A percentile compares a stretch with the other conserved stretches of the same genome.
Conservation (phyloP, 768 basidiomycete genomes). For the Vararia minispora region DNA sequence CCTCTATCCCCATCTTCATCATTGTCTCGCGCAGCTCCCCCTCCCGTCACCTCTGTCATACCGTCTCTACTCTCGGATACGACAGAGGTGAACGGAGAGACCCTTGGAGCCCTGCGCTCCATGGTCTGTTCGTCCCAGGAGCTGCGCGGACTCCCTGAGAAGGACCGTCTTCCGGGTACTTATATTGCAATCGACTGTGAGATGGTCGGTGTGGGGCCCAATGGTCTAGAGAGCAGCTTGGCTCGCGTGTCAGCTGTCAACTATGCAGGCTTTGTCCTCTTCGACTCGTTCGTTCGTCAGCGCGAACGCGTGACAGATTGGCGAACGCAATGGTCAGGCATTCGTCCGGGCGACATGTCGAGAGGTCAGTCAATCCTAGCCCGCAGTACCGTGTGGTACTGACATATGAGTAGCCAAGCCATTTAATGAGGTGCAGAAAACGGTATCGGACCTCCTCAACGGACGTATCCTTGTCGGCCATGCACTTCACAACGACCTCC, state of each 20-base stretch:
- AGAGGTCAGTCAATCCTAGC: slow-evolving; percentile 34
- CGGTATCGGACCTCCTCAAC: slow-evolving; percentile 65
- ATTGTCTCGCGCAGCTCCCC: too few species aligned
- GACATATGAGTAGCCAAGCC: slow-evolving; percentile 42
- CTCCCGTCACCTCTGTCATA: too few species aligned
- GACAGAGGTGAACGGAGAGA: slow-evolving; percentile 2
- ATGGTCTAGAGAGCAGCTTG: slow-evolving; percentile 71
- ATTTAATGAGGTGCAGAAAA: slow-evolving; percentile 71
- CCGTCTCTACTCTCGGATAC: background rate
- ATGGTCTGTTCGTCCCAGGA: slow-evolving; percentile 3
- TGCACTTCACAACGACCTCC: slow-evolving; percentile 80
- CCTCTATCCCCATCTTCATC: too few species aligned
- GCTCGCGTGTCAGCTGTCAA: slow-evolving; percentile 89
- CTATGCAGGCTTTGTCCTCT: slow-evolving; percentile 64
- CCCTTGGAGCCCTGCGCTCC: slow-evolving; percentile 4
- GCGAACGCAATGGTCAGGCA: slow-evolving; percentile 81
- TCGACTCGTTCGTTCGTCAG: slow-evolving; percentile 83
- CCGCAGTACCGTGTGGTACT: background rate
- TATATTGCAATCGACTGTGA: slow-evolving; percentile 90
- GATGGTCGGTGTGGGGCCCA: slow-evolving; percentile 93
- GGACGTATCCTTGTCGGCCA: slow-evolving; percentile 83
- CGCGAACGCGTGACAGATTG: slow-evolving; percentile 88
- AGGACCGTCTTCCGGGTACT: slow-evolving; percentile 35
- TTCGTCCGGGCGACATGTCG: slow-evolving; percentile 64
- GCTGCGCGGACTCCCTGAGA: slow-evolving; percentile 5